Base-by-base conservation (phyloP, 78 protist genomes). In the Polysphondylium violaceum region DNA sequence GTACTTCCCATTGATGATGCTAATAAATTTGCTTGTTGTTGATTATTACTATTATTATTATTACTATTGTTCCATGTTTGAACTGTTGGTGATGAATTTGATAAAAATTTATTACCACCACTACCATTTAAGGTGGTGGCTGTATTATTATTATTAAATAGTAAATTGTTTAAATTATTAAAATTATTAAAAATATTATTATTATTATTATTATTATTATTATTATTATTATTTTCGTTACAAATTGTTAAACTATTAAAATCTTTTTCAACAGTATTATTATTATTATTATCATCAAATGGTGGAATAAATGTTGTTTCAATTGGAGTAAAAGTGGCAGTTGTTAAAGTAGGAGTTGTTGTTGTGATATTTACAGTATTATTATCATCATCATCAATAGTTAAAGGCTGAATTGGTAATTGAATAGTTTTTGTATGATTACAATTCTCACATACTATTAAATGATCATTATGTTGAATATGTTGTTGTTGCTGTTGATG, bases 1-100 rank as follows among this genome's bases (percentile, higher is more conserved):
- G 91, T 83, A 31, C 79, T 69, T 4, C 91, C 91, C 1, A 69
- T 19, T 23, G 79, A 83, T 51, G 77, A 44, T 19, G 59, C 64
- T 51, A 50, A 50, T 3, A 60, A 33, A 5, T 50, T 6, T 50
- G n/a, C 8, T 50, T 51, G 40, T 72, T 47, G 41, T 31, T 12
- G 44, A 47, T 47, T 47, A 47, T n/a, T 61, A 60, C 33, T 64
- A 21, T 36, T 36, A 40, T n/a, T 36, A n/a, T 64, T 65, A 38
- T 65, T 65, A 65, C 33, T 38, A 38, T 7, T 65, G 40, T 65
- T 51, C 11, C 53, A 38, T 38, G 33, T 38, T 38, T 65, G 40
- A 65, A 38, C 40, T 65, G 73, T 36, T 51, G 55, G 40, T 65
- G 73, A 65, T 65, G 50, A 51, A 65, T 65, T 51, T 23, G 73